Conservation (phyloP, 345 rosid genomes). For the Eutrema yunnanense region DNA sequence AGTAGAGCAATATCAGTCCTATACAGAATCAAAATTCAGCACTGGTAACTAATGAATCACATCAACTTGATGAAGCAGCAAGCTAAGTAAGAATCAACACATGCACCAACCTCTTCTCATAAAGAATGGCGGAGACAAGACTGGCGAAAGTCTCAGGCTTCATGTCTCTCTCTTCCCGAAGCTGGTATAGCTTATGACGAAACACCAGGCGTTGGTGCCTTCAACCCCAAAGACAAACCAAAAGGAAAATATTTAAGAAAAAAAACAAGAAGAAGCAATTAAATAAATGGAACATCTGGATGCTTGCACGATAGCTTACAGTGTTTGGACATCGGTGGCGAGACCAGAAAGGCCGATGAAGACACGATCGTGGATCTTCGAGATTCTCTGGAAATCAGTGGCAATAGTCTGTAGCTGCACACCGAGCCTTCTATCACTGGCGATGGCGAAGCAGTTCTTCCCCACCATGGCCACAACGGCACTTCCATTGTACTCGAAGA, state of each 20-base stretch:
- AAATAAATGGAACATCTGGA: neutral
- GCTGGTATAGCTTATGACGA: constrained; percentile 84
- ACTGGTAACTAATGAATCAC: neutral
- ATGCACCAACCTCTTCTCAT: constrained; percentile 73
- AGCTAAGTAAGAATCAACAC: neutral
- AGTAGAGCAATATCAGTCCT: neutral
- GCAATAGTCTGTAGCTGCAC: constrained; percentile 96
- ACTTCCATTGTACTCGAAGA: constrained; percentile 97
- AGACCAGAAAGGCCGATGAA: constrained; percentile 92
- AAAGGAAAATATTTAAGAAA: neutral
- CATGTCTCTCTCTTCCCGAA: constrained; percentile 96
- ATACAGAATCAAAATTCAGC: neutral
- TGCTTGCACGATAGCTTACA: constrained; percentile 35
- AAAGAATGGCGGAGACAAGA: constrained; percentile 88
- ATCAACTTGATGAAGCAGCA: neutral
- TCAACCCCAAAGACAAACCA: constrained; percentile 21
- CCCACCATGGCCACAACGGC: constrained; percentile 99
- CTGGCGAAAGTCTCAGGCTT: constrained; percentile 98
- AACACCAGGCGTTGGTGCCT: constrained; percentile 92
- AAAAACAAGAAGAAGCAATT: neutral
- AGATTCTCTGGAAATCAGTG: constrained; percentile 87
- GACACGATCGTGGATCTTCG: constrained; percentile 75
- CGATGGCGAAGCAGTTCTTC: constrained; percentile 97
- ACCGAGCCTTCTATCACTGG: constrained; percentile 89
- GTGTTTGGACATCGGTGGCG: constrained; percentile 87